Percentiles rank a stretch among this genome's conserved stretches.
phyloP scores from a whole-genome alignment of 371 early-diverging fungal species.

The Chytridiales sp. region DNA sequence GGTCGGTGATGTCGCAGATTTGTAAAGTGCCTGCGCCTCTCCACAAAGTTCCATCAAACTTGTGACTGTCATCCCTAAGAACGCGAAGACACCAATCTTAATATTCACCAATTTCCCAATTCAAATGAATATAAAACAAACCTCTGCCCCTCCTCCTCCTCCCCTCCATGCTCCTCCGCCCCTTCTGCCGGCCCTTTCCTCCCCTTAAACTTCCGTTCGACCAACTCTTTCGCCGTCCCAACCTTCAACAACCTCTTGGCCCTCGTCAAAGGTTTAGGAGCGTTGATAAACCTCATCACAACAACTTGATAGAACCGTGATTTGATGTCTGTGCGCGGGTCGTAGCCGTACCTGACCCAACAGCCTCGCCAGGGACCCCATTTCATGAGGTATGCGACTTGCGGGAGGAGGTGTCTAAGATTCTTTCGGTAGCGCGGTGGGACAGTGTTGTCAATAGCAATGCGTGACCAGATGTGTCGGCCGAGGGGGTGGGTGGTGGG shows the following conservation, averaged over 20 bases:
- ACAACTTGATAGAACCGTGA: conserved; percentile 50
- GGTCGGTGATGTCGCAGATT: conserved; percentile 43
- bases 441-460: conserved; percentile 42
- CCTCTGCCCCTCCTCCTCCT: conserved; percentile 2
- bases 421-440: conserved; percentile 24
- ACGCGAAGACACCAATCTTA: not conserved
- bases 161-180: not conserved
- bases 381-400: conserved; percentile 45
- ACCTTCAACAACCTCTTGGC: conserved; percentile 35
- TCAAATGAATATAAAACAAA: not conserved
- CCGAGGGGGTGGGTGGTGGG: conserved; percentile 20
- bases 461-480: conserved; percentile 59
- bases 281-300: conserved; percentile 33
- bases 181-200: not conserved
- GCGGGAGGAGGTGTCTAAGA: conserved; percentile 40
- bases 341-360: conserved; percentile 65
- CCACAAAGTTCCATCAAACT: conserved; percentile 35
- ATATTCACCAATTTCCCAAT: not conserved
- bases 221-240: conserved; percentile 13
- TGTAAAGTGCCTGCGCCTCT: conserved; percentile 24
- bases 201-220: not conserved
- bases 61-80: conserved; percentile 23
- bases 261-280: conserved; percentile 9
- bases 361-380: conserved; percentile 63
- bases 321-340: conserved; percentile 53